Base-by-base conservation (phyloP, 2,329 filamentous ascomycete genomes). In the Sclerotinia borealis region DNA sequence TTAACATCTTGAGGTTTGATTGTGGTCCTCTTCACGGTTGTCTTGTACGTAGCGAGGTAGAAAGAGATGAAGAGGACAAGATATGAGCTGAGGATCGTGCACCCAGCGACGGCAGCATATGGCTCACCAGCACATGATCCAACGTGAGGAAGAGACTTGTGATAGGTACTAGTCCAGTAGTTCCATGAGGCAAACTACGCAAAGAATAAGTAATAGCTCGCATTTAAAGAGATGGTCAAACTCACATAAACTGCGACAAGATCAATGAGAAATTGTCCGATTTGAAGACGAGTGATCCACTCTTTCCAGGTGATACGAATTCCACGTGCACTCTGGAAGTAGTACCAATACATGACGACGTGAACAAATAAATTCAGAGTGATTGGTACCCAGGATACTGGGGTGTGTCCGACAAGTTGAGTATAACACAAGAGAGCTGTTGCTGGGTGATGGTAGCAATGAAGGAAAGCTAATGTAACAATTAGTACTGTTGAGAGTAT, bases 291-390 rank as follows among this genome's bases (percentile, higher is more conserved):
- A 71, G 93, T 98, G 76, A 98, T 96, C 89, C 93, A 98, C 80
- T 97, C 92, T 88, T 98, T 98, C 93, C 93, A 98, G 93, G 93
- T 96, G 79, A 97, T 95, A 74, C 88, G 89, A 77, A 98, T 86
- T 71, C 95, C 95, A 72, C 93, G 92, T 61, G 93, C 93, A 75
- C 91, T 93, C 84, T 98, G 93, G 88, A 98, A 98, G 86, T 98
- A 98, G 87, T 98, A 98, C 93, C 93, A 97, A 88, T 98, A 98
- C 93, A 98, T 98, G 76, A 97, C 90, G 64, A 98, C 93, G 80
- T 98, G 93, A 62, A 98, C 93, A 67, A 85, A 86, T 74, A 98
- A 80, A 84, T 98, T 98, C 72, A 98, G 86, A 61, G 86, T 89
- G 76, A 98, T 98, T 67, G 89, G 88, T 62, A 96, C 91, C 93